These are phyloP conservation scores for Talaromyces liani DNA, from an alignment of 495 filamentous ascomycete species.

Conservation along the genomic window DNA sequence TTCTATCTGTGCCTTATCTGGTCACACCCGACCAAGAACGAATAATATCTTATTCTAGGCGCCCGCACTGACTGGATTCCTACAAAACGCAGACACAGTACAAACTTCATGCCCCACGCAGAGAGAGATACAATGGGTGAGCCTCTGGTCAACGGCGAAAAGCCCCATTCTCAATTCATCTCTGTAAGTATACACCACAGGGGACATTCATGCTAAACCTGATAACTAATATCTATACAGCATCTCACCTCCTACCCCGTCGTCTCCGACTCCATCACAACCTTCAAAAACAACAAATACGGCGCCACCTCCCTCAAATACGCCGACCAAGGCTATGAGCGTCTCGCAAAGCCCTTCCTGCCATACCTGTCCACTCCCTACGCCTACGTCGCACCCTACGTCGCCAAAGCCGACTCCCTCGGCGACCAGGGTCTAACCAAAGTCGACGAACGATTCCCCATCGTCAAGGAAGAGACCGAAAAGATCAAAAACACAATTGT, in stretches of 20 bases:
- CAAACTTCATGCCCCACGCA: conserved; percentile 36
- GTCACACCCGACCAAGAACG: neutral
- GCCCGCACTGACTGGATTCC: neutral
- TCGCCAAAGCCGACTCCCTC: conserved; percentile 70
- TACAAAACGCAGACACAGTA: neutral
- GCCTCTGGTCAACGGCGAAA: conserved; percentile 58
- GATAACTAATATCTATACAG: conserved; percentile 25
- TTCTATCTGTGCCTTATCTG: neutral
- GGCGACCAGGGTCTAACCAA: conserved; percentile 66
- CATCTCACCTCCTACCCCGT: conserved; percentile 83
- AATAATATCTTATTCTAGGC: neutral
- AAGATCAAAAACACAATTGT: conserved; percentile 64
- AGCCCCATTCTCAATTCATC: conserved; percentile 57
- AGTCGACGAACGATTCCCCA: conserved; percentile 74
- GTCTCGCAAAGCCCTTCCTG: conserved; percentile 62
- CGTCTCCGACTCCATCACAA: conserved; percentile 67
- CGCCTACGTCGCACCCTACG: conserved; percentile 71
- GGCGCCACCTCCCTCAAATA: conserved; percentile 74
- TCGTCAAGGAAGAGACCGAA: conserved; percentile 79
- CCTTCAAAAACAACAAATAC: conserved; percentile 71
- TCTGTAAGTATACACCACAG: conserved; percentile 33
- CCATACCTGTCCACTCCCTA: conserved; percentile 73
- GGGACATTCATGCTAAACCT: too few species aligned
- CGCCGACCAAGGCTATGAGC: conserved; percentile 58
- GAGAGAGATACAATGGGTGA: conserved; percentile 35